Evolutionary conservation across 176 grass and related monocot genomes (phyloP).

Genomic region (Oryza coarctata): DNA sequence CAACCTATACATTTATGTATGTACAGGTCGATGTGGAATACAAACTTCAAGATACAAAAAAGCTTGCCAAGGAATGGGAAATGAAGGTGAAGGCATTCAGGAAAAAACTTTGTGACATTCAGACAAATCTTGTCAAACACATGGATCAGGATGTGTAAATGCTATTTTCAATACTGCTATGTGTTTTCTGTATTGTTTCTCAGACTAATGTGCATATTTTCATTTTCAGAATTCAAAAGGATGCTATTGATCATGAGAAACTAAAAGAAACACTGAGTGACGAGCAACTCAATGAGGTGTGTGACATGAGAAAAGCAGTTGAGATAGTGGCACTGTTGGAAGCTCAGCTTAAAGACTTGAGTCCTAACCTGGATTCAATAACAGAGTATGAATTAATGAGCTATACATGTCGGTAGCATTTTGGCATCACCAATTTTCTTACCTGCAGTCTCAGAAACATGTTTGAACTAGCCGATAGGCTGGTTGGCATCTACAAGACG

Average conservation of each 20-base stretch:
- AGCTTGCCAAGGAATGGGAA: constrained; percentile 71
- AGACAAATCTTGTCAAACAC: constrained; percentile 67
- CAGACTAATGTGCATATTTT: neutral
- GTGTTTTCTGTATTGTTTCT: constrained; percentile 3
- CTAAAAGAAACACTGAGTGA: constrained; percentile 70
- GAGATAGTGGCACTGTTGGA: constrained; percentile 85
- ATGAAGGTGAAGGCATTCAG: constrained; percentile 74
- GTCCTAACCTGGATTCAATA: constrained; percentile 97
- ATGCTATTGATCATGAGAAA: constrained; percentile 87
- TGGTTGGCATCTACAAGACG: constrained; percentile 98
- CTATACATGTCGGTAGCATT: constrained; percentile 2
- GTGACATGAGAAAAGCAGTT: constrained; percentile 77
- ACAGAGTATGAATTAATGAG: constrained; percentile 63
- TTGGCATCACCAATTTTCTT: constrained; percentile 2
- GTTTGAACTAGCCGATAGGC: constrained; percentile 90
- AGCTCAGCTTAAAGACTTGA: constrained; percentile 90
- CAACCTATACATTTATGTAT: neutral
- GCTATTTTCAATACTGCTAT: neutral
- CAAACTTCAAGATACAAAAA: constrained; percentile 79
- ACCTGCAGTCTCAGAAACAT: constrained; percentile 59
- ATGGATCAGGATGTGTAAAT: constrained; percentile 75
- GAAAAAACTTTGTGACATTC: constrained; percentile 77
- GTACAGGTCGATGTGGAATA: constrained; percentile 79
- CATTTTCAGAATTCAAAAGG: constrained; percentile 74
- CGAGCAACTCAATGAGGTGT: constrained; percentile 53